Base-by-base conservation (phyloP, 768 basidiomycete species). In the Collybiopsis luxurians region DNA sequence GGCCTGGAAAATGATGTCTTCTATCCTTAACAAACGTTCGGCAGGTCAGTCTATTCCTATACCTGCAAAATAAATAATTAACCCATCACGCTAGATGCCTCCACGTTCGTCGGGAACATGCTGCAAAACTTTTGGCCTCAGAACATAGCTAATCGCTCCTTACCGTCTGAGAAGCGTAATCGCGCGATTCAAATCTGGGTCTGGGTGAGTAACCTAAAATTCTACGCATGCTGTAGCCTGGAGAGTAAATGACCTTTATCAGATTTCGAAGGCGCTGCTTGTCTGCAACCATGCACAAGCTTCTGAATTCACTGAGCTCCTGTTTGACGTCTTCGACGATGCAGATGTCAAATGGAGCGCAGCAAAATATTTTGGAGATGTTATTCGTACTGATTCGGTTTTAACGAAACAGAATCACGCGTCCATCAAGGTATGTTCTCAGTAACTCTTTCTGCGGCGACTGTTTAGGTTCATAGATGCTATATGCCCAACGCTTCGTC, bases 231-330 rank as follows among this genome's bases (percentile, higher is more conserved):
- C 54, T 9, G 1, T 34, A 2, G 40, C 30, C 27, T 53, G 31
- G 36, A 19, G 23, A 30, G 38, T 11, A 19, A 52, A 59, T 58
- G 2, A 51, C 12, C 31, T 24, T 9, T 27, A 28, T 4, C 60
- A 97, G 96, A 77, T 92, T 13, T 79, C 84, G 19, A 91, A 91
- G 69, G 92, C 84, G 0, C 75, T 99, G 24, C 73, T 95, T 1
- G 82, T 95, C 1, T 83, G 87, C 12, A 86, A 85, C 26, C 86
- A 96, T 64, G 69, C 82, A 1, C 67, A 73, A 2, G 83, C 86
- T 0, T 71, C 78, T 56, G 60, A 68, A 1, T 85, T 88, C 59
- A 72, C 87, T 11, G 80, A 89, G 30, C 71, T 79, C 2, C 69
- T 98, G 23, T 84, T 97, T 59, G 78, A 79, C 12, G 74, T 89